Evolutionary conservation across 2,329 filamentous ascomycete species (phyloP).

Genomic region (Aspergillus persii): DNA sequence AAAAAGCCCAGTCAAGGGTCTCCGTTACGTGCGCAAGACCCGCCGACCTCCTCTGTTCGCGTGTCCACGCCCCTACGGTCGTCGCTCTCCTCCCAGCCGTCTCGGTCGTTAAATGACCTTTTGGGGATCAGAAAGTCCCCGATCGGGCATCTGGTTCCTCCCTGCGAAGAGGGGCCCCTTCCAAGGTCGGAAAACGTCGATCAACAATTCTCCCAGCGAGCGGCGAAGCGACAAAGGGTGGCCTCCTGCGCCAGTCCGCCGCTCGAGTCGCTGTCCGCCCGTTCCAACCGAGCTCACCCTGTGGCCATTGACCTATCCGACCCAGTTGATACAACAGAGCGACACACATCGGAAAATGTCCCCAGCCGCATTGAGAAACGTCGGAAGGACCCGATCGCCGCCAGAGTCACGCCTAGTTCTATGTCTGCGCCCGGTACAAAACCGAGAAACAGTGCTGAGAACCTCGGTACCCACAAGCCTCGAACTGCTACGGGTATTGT

Average conservation of each 20-base stretch:
- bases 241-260: conserved; percentile 15
- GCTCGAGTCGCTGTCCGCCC: conserved; percentile 4
- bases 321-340: neutral
- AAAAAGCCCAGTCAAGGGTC: conserved; percentile 54
- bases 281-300: conserved; percentile 3
- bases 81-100: conserved; percentile 42
- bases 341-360: neutral
- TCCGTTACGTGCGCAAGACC: conserved; percentile 25
- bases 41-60: conserved; percentile 44
- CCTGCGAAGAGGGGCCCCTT: conserved; percentile 54
- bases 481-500: neutral
- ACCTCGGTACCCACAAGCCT: neutral
- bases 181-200: conserved; percentile 8
- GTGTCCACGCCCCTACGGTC: conserved; percentile 30
- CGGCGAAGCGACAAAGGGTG: conserved; percentile 34
- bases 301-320: conserved; percentile 25
- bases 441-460: neutral
- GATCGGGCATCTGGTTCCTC: conserved; percentile 64
- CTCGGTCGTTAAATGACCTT: conserved; percentile 60
- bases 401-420: neutral
- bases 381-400: neutral
- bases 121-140: conserved; percentile 65
- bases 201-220: conserved; percentile 20
- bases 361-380: neutral
- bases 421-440: neutral